Percentiles rank a stretch among this genome's conserved stretches.
These are phyloP conservation scores for Filobasidium uniguttulatum DNA, from an alignment of 1,284 basidiomycete species.

Conservation along the genomic window DNA sequence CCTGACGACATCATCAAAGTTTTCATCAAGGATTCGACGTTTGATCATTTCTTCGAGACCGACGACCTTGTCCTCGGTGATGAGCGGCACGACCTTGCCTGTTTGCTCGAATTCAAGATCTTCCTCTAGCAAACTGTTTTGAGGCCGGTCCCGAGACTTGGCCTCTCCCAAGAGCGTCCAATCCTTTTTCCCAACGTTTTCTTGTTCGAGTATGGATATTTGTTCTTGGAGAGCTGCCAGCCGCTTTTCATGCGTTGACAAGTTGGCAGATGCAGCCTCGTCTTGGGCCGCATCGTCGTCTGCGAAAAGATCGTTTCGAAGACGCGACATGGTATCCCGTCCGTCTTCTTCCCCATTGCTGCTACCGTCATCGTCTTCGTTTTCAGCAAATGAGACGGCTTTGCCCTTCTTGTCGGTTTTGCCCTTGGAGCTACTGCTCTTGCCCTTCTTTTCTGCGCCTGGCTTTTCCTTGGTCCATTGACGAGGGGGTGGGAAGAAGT, in stretches of 20 bases:
- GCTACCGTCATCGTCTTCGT: slow-evolving; percentile 13
- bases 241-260: slow-evolving; percentile 43
- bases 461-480: slow-evolving; percentile 14
- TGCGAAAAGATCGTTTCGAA: slow-evolving; percentile 43
- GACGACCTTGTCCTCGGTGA: slow-evolving; percentile 77
- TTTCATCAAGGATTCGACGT: slow-evolving; percentile 66
- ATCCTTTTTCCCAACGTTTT: slow-evolving; percentile 50
- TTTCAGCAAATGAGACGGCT: neutral
- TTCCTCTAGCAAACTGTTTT: slow-evolving; percentile 84
- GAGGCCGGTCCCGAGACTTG: slow-evolving; percentile 62
- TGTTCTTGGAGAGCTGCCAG: slow-evolving; percentile 41
- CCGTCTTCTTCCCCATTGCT: slow-evolving; percentile 17
- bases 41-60: slow-evolving; percentile 85
- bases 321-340: slow-evolving; percentile 38
- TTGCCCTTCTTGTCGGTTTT: slow-evolving; percentile 32
- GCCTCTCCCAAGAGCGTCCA: slow-evolving; percentile 94
- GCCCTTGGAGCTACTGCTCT: slow-evolving; percentile 34
- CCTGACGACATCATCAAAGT: slow-evolving; percentile 84
- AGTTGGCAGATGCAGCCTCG: slow-evolving; percentile 20
- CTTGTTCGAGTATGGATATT: slow-evolving; percentile 43
- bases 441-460: slow-evolving; percentile 20
- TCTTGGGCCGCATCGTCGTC: slow-evolving; percentile 40
- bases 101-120: slow-evolving; percentile 88
- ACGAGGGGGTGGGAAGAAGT: slow-evolving; percentile 49
- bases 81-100: slow-evolving; percentile 70